phyloP scores from a whole-genome alignment of 257 asterid genomes.

The Avicennia marina region DNA sequence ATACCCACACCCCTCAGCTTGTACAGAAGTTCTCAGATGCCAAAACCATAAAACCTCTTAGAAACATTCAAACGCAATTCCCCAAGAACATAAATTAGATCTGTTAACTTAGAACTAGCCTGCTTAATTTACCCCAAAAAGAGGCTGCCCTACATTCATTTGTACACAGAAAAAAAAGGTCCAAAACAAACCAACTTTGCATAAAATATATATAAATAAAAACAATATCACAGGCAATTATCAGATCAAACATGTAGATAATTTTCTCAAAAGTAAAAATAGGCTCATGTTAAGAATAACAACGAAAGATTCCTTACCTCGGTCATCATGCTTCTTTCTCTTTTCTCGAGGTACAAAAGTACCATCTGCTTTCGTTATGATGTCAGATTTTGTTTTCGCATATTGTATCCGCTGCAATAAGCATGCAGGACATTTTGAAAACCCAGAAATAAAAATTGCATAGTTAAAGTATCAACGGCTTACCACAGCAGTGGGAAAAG shows the following conservation, averaged over 20 bases:
- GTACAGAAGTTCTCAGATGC: too few species aligned
- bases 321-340: conserved; percentile 87
- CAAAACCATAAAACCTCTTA: too few species aligned
- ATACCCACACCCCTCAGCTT: too few species aligned
- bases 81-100: too few species aligned
- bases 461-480: not conserved
- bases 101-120: too few species aligned
- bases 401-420: conserved; percentile 75
- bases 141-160: too few species aligned
- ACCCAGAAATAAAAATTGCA: not conserved
- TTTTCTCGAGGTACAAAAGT: conserved; percentile 91
- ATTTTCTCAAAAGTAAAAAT: not conserved
- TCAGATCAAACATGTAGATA: not conserved
- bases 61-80: too few species aligned
- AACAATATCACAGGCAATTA: not conserved
- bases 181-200: not conserved
- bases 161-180: not conserved
- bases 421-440: conserved; percentile 5
- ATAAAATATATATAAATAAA: not conserved
- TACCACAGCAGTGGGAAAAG: too few species aligned
- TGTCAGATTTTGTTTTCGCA: conserved; percentile 92
- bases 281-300: not conserved
- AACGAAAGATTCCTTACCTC: conserved; percentile 42
- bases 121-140: too few species aligned
- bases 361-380: conserved; percentile 86